Evolutionary conservation across 768 basidiomycete genomes (phyloP).

Genomic region (Tulasnella sp.): DNA sequence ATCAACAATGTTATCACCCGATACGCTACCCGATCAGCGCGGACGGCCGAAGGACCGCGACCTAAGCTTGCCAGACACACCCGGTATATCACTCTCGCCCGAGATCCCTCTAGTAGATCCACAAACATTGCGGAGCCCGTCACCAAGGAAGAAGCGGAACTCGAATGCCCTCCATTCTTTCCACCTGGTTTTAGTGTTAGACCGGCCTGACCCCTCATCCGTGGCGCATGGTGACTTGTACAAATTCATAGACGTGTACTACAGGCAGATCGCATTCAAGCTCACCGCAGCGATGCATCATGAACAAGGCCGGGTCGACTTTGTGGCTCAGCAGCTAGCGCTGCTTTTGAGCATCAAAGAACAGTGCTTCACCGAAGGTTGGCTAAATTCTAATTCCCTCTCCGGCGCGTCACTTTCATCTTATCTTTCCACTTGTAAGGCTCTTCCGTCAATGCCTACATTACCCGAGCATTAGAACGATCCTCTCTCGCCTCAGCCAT

Average conservation of each 20-base stretch:
- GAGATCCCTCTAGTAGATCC: conserved; percentile 1
- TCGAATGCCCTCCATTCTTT: conserved; percentile 52
- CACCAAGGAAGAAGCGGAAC: conserved; percentile 26
- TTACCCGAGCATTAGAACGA: conserved; percentile 46
- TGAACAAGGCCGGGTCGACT: conserved; percentile 80
- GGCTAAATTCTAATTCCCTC: conserved; percentile 6
- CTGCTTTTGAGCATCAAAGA: conserved; percentile 63
- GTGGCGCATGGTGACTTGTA: conserved; percentile 67
- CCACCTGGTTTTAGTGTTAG: conserved; percentile 79
- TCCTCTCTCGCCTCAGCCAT: conserved; percentile 76
- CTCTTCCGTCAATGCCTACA: conserved; percentile 28
- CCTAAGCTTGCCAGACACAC: neutral
- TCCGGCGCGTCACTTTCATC: conserved; percentile 34
- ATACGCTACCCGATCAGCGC: conserved; percentile 19
- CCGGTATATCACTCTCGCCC: neutral
- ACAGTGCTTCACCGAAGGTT: conserved; percentile 57
- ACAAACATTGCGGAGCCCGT: neutral
- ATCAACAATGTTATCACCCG: conserved; percentile 18
- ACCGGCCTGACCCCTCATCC: conserved; percentile 84
- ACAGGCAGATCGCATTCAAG: conserved; percentile 82
- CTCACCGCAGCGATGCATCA: conserved; percentile 87
- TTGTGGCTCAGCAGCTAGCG: conserved; percentile 77
- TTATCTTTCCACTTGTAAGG: conserved; percentile 23
- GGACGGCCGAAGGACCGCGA: conserved; percentile 16
- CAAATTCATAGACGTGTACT: conserved; percentile 78